Evolutionary conservation across 2,329 filamentous ascomycete genomes (phyloP), one percentile per base, ranked within the genome.

Genomic region (Trichoderma lentiforme): DNA sequence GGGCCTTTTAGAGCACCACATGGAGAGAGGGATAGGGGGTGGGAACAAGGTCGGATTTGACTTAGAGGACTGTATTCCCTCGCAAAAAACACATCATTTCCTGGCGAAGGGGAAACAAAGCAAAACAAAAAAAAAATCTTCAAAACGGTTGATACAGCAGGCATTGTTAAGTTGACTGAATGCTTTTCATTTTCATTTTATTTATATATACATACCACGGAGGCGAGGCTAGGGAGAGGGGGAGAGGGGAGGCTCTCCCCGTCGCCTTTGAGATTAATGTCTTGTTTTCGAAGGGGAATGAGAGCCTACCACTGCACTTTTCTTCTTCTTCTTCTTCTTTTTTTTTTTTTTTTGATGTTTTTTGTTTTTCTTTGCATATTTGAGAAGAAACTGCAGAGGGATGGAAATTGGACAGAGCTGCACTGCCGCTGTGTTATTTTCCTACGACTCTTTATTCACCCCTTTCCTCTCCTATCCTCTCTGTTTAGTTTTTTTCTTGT

Each of bases 131-230:
- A 62, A 34, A 67, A 58, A 30, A 11, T 18, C n/a, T 51, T 34
- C n/a, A 34, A 53, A 58, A 34, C 8, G 51, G 58, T 47, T 36
- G 68, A 71, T 71, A 71, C 51, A 71, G 68, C 68, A 71, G 47
- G 61, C 68, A 71, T 71, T 71, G 60, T 71, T 71, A 32, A 26
- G 43, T 63, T 56, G 58, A 34, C 60, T 57, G 47, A 57, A 39
- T 28, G 12, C 30, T 53, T 61, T 51, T 47, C n/a, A 30, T 32
- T 58, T 60, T 32, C 53, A 34, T 18, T 39, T 63, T 63, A 30
- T 39, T 12, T 24, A 51, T 51, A 51, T 21, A 53, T 24, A 53
- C n/a, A 65, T 58, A 65, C 26, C 8, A 65, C 43, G n/a, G 51
- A 39, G 47, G 64, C 51, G 60, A 53, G 56, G 51, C 14, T 3